Percentiles rank a stretch among this genome's conserved stretches.
phyloP scores from a whole-genome alignment of 148 eudicot genomes.

The Rhododendron simsii region DNA sequence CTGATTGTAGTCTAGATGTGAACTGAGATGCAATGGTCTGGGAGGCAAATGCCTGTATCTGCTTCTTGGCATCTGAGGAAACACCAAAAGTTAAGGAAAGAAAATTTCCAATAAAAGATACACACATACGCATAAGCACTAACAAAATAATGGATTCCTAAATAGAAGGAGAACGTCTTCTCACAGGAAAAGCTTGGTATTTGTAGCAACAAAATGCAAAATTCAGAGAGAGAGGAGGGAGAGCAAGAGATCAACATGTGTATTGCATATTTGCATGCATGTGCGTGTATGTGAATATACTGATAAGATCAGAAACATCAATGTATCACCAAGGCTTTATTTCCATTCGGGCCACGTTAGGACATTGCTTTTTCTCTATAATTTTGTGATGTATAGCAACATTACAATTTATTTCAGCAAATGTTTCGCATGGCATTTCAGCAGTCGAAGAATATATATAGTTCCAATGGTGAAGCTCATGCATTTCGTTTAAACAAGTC shows the following conservation, averaged over 20 bases:
- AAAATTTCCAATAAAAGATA: neutral
- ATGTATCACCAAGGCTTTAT: neutral
- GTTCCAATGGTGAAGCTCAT: neutral
- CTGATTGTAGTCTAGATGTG: conserved; percentile 75
- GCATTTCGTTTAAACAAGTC: neutral
- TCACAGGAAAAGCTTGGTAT: neutral
- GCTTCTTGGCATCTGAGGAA: conserved; percentile 95
- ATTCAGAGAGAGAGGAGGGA: neutral
- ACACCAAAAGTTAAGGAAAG: neutral
- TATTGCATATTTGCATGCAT: too few relatives aligned
- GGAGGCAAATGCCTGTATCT: conserved; percentile 88
- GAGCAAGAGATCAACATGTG: neutral
- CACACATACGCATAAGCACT: neutral
- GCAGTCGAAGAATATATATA: neutral
- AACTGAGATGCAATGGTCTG: conserved; percentile 86
- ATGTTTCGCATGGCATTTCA: neutral
- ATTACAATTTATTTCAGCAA: neutral
- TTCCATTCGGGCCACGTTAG: neutral
- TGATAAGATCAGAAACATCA: neutral
- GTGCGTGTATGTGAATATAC: neutral
- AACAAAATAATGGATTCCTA: neutral
- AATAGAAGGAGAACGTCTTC: neutral
- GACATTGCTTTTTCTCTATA: neutral
- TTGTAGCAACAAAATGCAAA: neutral
- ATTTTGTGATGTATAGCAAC: neutral